Evolutionary conservation across 257 asterid species (phyloP).

Genomic region (Scutellaria minor): DNA sequence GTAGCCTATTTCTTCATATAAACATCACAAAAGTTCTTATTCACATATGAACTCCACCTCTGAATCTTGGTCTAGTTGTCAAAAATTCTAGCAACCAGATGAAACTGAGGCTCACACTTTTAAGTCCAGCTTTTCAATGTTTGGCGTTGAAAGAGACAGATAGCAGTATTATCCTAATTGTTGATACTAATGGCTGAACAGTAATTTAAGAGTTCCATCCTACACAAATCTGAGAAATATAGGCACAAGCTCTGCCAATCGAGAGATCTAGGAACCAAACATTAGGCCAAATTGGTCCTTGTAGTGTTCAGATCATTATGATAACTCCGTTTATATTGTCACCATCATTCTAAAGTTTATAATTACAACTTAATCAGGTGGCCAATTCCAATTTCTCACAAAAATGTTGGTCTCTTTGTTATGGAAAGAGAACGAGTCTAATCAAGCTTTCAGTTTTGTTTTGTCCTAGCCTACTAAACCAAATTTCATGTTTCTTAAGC

Average conservation of each 20-base stretch:
- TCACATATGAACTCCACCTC: constrained; percentile 27
- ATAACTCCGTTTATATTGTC: neutral
- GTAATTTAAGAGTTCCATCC: neutral
- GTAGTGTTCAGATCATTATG: constrained; percentile 15
- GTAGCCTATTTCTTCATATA: constrained; percentile 25
- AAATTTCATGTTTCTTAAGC: neutral
- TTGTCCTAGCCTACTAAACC: neutral
- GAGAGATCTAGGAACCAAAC: neutral
- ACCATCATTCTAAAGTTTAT: neutral
- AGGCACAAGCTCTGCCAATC: neutral
- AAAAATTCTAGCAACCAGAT: constrained; percentile 19
- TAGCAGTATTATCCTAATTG: neutral
- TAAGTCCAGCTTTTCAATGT: constrained; percentile 17
- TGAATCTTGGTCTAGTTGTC: constrained; percentile 20
- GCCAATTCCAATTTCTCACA: neutral
- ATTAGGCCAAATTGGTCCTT: neutral
- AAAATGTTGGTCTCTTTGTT: neutral
- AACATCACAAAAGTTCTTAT: constrained; percentile 8
- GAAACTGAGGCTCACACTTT: constrained; percentile 1
- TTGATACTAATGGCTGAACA: neutral
- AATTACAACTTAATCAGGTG: neutral
- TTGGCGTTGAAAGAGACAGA: constrained; percentile 11
- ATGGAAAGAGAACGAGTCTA: neutral
- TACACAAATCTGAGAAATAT: constrained; percentile 17
- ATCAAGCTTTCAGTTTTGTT: neutral